A percentile compares a stretch with the other conserved stretches of the same genome.
Evolutionary conservation across 768 basidiomycete genomes (phyloP).

Genomic region (Cyathus striatus): DNA sequence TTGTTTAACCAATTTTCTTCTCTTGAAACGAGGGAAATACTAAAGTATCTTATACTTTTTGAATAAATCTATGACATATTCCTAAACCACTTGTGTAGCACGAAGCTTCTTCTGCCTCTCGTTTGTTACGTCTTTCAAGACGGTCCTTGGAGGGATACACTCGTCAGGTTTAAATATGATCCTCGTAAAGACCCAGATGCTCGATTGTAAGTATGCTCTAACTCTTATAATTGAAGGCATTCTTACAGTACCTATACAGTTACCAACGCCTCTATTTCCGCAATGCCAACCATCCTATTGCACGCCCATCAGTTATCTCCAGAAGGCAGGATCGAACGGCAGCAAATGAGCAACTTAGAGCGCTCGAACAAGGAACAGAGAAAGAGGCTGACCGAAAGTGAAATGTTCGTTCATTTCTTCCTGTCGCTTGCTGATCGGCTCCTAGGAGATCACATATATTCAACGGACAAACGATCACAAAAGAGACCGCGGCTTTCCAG

Average conservation of each 20-base stretch:
- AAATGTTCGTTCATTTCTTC: conserved; percentile 5
- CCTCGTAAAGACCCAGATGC: conserved; percentile 71
- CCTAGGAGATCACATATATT: conserved; percentile 76
- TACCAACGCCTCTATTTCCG: conserved; percentile 92
- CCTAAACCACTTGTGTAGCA: conserved; percentile 36
- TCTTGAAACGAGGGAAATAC: conserved; percentile 63
- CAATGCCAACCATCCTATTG: conserved; percentile 78
- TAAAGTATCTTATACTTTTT: conserved; percentile 55
- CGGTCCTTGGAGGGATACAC: conserved; percentile 90
- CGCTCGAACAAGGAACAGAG: conserved; percentile 31
- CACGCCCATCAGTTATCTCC: conserved; percentile 69
- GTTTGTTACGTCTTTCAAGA: conserved; percentile 89
- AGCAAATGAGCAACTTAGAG: conserved; percentile 32
- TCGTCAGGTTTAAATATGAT: conserved; percentile 85
- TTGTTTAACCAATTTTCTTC: conserved; percentile 77
- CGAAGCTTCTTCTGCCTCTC: conserved; percentile 75
- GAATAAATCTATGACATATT: not conserved
- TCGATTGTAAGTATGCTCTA: conserved; percentile 56
- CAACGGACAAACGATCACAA: conserved; percentile 74
- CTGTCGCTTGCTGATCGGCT: not conserved
- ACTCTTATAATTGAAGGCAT: not conserved
- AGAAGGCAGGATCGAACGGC: conserved; percentile 56
- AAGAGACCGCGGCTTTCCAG: conserved; percentile 91
- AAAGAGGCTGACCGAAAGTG: conserved; percentile 42
- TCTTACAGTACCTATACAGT: conserved; percentile 33